Percentiles rank a stretch among this genome's conserved stretches.
phyloP scores from a whole-genome alignment of 2,329 filamentous ascomycete genomes.

The Biscogniauxia mediterranea region DNA sequence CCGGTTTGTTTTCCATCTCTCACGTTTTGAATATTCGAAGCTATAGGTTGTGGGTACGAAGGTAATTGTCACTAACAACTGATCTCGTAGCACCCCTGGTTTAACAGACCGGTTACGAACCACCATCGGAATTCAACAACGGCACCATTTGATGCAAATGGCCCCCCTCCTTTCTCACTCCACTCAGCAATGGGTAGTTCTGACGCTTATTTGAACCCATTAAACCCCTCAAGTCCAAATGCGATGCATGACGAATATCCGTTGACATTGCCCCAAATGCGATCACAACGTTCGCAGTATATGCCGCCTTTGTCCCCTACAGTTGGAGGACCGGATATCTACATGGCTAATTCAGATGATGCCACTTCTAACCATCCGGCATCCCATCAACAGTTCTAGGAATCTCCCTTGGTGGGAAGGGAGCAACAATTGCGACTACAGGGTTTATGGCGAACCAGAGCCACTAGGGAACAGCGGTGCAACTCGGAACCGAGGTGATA shows the following conservation, averaged over 20 bases:
- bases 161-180: slow-evolving; percentile 11
- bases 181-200: slow-evolving; percentile 15
- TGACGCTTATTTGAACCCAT: slow-evolving; percentile 20
- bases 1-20: slow-evolving; percentile 24
- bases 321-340: slow-evolving; percentile 19
- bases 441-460: background rate
- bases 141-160: slow-evolving; percentile 10
- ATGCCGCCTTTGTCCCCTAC: slow-evolving; percentile 21
- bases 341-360: slow-evolving; percentile 19
- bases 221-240: slow-evolving; percentile 9
- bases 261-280: slow-evolving; percentile 19
- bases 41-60: slow-evolving; percentile 4
- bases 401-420: slow-evolving; percentile 12
- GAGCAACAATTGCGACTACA: slow-evolving; percentile 1
- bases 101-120: slow-evolving; percentile 11
- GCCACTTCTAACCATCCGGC: slow-evolving; percentile 16
- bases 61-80: slow-evolving; percentile 16
- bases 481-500: background rate
- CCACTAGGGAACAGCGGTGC: background rate
- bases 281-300: slow-evolving; percentile 11
- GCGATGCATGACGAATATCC: slow-evolving; percentile 15
- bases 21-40: slow-evolving; percentile 13
- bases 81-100: slow-evolving; percentile 21
- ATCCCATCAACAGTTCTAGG: slow-evolving; percentile 27
- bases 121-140: slow-evolving; percentile 16